phyloP scores from a whole-genome alignment of 2,329 filamentous ascomycete genomes.

The Fusarium algeriense region DNA sequence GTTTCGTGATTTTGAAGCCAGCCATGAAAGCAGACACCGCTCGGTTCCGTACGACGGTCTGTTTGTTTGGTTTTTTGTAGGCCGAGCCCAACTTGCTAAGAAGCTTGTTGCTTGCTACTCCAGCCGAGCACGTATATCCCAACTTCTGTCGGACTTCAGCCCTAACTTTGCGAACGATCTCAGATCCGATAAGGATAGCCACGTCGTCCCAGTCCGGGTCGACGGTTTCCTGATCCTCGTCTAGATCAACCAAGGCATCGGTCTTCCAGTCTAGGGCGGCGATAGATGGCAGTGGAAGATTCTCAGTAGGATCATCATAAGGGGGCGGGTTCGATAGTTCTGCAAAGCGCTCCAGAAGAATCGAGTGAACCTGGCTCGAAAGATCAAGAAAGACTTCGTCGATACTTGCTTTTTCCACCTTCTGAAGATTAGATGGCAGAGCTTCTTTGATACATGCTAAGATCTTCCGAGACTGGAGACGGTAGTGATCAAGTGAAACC shows the following conservation, averaged over 20 bases:
- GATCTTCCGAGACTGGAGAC: slow-evolving; percentile 86
- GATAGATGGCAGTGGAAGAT: slow-evolving; percentile 75
- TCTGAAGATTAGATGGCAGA: slow-evolving; percentile 74
- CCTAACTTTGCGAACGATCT: slow-evolving; percentile 85
- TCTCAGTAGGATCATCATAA: slow-evolving; percentile 78
- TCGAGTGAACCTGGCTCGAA: slow-evolving; percentile 82
- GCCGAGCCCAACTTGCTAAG: slow-evolving; percentile 92
- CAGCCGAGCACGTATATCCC: slow-evolving; percentile 91
- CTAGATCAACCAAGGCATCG: slow-evolving; percentile 84
- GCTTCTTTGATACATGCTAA: slow-evolving; percentile 80
- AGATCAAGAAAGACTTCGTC: slow-evolving; percentile 97
- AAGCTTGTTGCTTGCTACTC: slow-evolving; percentile 92
- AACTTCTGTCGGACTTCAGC: slow-evolving; percentile 75
- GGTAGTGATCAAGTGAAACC: slow-evolving; percentile 93
- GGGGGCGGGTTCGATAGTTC: slow-evolving; percentile 75
- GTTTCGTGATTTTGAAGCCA: slow-evolving; percentile 93
- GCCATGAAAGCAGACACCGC: slow-evolving; percentile 83
- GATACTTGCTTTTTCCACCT: slow-evolving; percentile 92
- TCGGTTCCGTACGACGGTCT: slow-evolving; percentile 92
- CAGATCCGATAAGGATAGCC: slow-evolving; percentile 85
- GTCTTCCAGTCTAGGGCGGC: slow-evolving; percentile 85
- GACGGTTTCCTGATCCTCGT: slow-evolving; percentile 79
- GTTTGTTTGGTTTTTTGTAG: slow-evolving; percentile 92
- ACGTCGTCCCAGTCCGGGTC: slow-evolving; percentile 98
- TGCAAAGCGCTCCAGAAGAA: slow-evolving; percentile 81